Conservation (phyloP, 306 rosid species). For the Astragalus glycyphyllos region DNA sequence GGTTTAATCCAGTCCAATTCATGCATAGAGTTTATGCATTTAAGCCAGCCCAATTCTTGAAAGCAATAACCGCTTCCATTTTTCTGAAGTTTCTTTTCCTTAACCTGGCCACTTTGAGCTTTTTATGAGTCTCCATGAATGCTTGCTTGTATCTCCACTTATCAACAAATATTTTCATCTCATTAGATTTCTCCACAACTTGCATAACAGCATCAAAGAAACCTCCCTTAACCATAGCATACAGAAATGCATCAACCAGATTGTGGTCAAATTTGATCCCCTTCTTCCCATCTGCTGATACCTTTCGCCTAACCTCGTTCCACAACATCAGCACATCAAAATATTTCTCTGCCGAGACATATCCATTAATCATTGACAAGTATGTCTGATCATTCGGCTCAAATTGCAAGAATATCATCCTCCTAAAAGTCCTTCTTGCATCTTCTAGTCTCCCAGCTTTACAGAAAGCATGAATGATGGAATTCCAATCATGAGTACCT, state of each 20-base stretch:
- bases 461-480: constrained; percentile 92
- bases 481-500: constrained; percentile 96
- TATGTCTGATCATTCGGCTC: constrained; percentile 92
- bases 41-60: constrained; percentile 95
- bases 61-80: constrained; percentile 88
- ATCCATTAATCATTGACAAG: constrained; percentile 82
- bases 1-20: constrained; percentile 32
- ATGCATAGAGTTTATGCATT: constrained; percentile 56
- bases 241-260: constrained; percentile 87
- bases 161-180: constrained; percentile 86
- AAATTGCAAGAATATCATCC: constrained; percentile 86
- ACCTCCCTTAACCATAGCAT: constrained; percentile 96
- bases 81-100: constrained; percentile 76
- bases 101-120: constrained; percentile 77
- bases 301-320: constrained; percentile 84
- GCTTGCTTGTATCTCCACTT: constrained; percentile 99
- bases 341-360: constrained; percentile 77
- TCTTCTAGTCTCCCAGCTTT: constrained; percentile 90
- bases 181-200: constrained; percentile 87
- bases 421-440: constrained; percentile 91
- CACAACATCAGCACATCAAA: constrained; percentile 86
- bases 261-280: constrained; percentile 70
- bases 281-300: constrained; percentile 62
- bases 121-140: constrained; percentile 93
- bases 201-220: constrained; percentile 96